Percentiles rank a stretch among this genome's conserved stretches.
Evolutionary conservation across 139 green algal genomes (phyloP).

Genomic region (Chlamydomonas sp.): DNA sequence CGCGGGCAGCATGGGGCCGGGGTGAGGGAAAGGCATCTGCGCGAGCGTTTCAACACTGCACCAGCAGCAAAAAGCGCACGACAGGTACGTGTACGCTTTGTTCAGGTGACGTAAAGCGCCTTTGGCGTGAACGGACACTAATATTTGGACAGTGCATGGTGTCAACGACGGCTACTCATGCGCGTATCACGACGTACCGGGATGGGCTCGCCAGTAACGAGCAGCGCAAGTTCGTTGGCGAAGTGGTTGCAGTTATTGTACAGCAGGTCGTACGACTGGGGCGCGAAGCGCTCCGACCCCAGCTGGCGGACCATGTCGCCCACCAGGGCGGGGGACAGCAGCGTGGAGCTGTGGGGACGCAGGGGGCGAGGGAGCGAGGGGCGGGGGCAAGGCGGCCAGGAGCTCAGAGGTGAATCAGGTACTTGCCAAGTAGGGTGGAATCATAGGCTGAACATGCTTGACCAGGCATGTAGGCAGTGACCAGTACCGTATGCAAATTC

Average conservation of each 20-base stretch:
- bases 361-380: not conserved
- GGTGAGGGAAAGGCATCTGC: not conserved
- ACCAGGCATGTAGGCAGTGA: too few relatives aligned
- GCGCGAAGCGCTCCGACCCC: not conserved
- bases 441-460: too few relatives aligned
- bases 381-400: not conserved
- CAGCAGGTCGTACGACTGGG: slow-evolving; percentile 21
- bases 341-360: not conserved
- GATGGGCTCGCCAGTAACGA: not conserved
- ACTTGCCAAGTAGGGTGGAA: not conserved
- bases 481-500: too few relatives aligned
- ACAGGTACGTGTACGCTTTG: not conserved
- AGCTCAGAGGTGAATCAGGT: not conserved
- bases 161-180: not conserved
- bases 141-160: not conserved
- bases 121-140: too few relatives aligned
- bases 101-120: too few relatives aligned
- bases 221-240: not conserved
- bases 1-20: not conserved
- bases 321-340: not conserved
- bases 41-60: not conserved
- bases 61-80: not conserved
- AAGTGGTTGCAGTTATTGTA: slow-evolving; percentile 38
- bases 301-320: not conserved
- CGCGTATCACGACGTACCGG: slow-evolving; percentile 2